Evolutionary conservation across 1,284 basidiomycete species (phyloP), one percentile per base, ranked within the genome.

Genomic region (Apiotrichum sp.): DNA sequence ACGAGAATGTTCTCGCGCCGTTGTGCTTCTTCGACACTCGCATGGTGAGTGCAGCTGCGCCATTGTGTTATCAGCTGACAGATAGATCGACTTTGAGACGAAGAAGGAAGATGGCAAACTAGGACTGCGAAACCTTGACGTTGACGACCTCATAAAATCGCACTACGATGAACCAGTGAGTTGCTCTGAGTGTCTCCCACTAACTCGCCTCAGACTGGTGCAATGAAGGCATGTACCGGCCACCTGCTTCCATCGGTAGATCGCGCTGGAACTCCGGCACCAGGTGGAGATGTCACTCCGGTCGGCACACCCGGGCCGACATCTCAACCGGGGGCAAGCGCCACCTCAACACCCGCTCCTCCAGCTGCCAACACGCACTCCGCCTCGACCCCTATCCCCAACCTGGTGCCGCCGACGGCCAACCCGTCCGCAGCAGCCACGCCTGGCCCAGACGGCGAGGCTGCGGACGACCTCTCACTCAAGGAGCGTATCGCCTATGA

Each of bases 21-120:
- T 90, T 97, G 90, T 86, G 87, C 66, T 80, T 97, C 45, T 98
- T 98, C 65, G 90, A 95, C 64, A 92, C 95, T 13, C 83, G 88
- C 29, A 84, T 96, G 39, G 85, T 96, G 52, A 85, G 93, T 62
- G 5, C 29, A 6, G 1, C 16, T n/a, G n/a, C n/a, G n/a, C n/a
- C n/a, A n/a, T n/a, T n/a, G n/a, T n/a, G n/a, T n/a, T n/a, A n/a
- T n/a, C n/a, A n/a, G 33, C 14, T 33, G 32, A 13, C 22, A 4
- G 9, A 14, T 14, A 64, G 42, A 86, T 97, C 59, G 88, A 95
- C 64, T 93, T 93, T 69, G 86, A 91, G 38, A 81, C 80, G 63
- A 93, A 95, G 73, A 79, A 82, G 36, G 59, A 66, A 35, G 44
- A 62, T 7, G 56, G 57, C 7, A 34, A 46, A 11, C 65, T 75